Conservation (phyloP, 805 yeast genomes). For the Candida qinlingensis region DNA sequence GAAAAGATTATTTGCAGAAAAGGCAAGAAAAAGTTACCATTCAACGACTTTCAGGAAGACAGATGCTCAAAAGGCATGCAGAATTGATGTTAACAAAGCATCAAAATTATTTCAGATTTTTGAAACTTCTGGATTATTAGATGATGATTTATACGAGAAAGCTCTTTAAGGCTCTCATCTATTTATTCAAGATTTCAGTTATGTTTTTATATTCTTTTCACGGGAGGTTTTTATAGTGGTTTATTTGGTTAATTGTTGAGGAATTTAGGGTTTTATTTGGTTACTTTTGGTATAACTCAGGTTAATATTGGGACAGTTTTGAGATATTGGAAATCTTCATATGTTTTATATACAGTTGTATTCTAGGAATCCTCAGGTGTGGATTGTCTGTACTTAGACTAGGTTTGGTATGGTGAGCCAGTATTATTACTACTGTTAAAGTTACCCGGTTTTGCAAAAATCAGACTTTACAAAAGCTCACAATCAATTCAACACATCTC, state of each 20-base stretch:
- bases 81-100: conserved; percentile 95
- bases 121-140: conserved; percentile 88
- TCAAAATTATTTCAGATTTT: conserved; percentile 85
- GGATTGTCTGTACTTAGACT: too few relatives aligned
- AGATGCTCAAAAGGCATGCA: conserved; percentile 96
- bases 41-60: conserved; percentile 88
- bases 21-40: conserved; percentile 65
- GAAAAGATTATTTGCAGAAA: conserved; percentile 83
- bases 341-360: too few relatives aligned
- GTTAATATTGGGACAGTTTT: too few relatives aligned
- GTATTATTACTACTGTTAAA: too few relatives aligned
- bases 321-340: too few relatives aligned
- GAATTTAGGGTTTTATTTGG: neutral
- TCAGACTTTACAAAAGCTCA: neutral
- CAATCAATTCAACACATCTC: neutral
- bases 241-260: neutral
- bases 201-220: neutral
- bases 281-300: too few relatives aligned
- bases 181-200: neutral
- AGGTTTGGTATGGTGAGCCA: too few relatives aligned
- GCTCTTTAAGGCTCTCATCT: neutral
- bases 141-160: conserved; percentile 52
- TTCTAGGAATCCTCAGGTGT: too few relatives aligned
- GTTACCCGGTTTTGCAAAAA: neutral
- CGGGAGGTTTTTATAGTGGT: too few relatives aligned